Evolutionary conservation across 2,329 filamentous ascomycete species (phyloP), one percentile per base, ranked within the genome.

Genomic region (Piedraia hortae): DNA sequence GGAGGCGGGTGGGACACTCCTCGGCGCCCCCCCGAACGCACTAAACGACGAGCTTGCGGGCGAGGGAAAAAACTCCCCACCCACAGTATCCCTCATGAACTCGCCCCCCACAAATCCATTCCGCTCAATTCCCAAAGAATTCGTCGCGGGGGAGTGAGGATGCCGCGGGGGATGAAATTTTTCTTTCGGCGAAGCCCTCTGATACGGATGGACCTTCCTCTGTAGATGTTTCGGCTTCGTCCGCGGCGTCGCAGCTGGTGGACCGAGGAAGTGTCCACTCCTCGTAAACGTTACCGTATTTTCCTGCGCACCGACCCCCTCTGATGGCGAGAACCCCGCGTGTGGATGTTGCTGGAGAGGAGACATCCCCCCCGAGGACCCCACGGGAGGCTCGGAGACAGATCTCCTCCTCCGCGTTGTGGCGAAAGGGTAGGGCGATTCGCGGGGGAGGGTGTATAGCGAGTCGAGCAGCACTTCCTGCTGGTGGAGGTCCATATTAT

Each of bases 201-300:
- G n/a, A 6, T 21, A 14, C 15, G 20, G 24, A 10, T 16, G 23
- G 14, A 10, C 18, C 14, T 28, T 32, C 10, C 16, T n/a, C n/a
- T n/a, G 25, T 7, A 26, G 16, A 10, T 21, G 24, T 14, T 25
- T 27, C n/a, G n/a, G n/a, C n/a, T n/a, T n/a, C n/a, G n/a, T n/a
- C n/a, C 25, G 25, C 6, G 12, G 10, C 11, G 25, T 22, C 2
- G 17, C 15, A 12, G 24, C 16, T 3, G 15, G 20, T 13, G 23
- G 10, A 7, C 27, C 28, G 23, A 34, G 28, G 4, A 21, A 25
- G 12, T 28, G 24, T 15, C 30, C 30, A 13, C 24, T 21, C 18
- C 31, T 26, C 14, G 28, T 23, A 26, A 34, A 31, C n/a, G 24
- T 26, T 16, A 33, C 19, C n/a, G n/a, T n/a, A n/a, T n/a, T n/a